Base-by-base conservation (phyloP, 495 filamentous ascomycete genomes). In the Penicillium subrubescens region DNA sequence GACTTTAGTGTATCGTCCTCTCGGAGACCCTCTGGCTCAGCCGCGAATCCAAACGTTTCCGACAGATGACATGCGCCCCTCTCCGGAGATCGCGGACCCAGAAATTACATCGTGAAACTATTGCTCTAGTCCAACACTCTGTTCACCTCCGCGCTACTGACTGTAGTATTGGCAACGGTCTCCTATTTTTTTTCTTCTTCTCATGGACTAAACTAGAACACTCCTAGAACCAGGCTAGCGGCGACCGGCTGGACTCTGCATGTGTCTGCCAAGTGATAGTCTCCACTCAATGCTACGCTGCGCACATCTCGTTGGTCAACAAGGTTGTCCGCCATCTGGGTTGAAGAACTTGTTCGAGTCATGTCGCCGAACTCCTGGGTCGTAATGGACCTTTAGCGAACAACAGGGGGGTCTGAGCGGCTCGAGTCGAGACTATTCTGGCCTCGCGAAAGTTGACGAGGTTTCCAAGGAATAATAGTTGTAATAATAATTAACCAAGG, bases 291-390 rank as follows among this genome's bases (percentile, higher is more conserved):
- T 23, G 39, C 21, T 7, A 34, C 48, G 21, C 27, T 31, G 23
- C 19, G 27, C 61, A 54, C 31, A 19, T 44, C 50, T 57, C 50
- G 52, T 67, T 67, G 57, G 65, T 37, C 23, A n/a, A 33, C 7
- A 31, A 53, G 35, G 11, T n/a, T 17, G 34, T 31, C 48, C 37
- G 41, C 27, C 31, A 52, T 65, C 56, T 44, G 44, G 41, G 34
- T n/a, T 46, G 44, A 44, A 31, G 51, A 60, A 60, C 48, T 59
- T 57, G 41, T 63, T 67, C 59, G 48, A 63, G 65, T 63, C 59
- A 60, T 57, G 57, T 57, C 41, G 41, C 60, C 65, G 60, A 46
- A 50, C 27, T 46, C 37, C 25, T 37, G 34, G 29, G n/a, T 25
- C 43, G 34, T 64, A 56, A 48, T 17, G 37, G 53, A n/a, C 39